These are phyloP conservation scores for Fagopyrum tataricum DNA, from an alignment of 148 eudicot species.

Conservation along the genomic window DNA sequence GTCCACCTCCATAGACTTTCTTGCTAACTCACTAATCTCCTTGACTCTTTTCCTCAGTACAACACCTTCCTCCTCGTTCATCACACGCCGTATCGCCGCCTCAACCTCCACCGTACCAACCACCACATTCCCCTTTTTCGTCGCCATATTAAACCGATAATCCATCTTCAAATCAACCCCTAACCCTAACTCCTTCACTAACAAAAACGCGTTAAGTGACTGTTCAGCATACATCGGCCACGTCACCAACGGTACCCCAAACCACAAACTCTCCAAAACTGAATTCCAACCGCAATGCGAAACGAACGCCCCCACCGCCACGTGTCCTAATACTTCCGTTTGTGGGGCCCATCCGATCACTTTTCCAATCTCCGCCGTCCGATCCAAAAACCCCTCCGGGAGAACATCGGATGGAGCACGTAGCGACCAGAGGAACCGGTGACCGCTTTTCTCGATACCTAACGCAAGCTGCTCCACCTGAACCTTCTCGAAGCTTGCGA, in stretches of 20 bases:
- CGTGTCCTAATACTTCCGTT: conserved; percentile 14
- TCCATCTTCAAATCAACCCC: conserved; percentile 10
- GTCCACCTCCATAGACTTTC: not conserved
- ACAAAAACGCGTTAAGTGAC: not conserved
- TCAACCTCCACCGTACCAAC: conserved; percentile 11
- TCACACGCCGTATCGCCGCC: not conserved
- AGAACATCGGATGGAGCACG: not conserved
- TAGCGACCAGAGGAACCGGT: conserved; percentile 34
- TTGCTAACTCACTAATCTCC: not conserved
- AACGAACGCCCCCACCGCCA: conserved; percentile 24
- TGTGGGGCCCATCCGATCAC: conserved; percentile 25
- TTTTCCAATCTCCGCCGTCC: conserved; percentile 20
- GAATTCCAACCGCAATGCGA: conserved; percentile 26
- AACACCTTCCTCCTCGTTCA: conserved; percentile 6
- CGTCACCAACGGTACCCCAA: conserved; percentile 22
- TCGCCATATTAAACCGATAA: not conserved
- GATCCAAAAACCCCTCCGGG: conserved; percentile 24
- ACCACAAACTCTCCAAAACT: conserved; percentile 23
- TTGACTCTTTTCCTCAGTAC: not conserved
- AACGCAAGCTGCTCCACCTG: conserved; percentile 35
- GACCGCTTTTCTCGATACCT: conserved; percentile 25
- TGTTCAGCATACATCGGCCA: conserved; percentile 16
- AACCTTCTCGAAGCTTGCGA: conserved; percentile 23
- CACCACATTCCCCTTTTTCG: not conserved
- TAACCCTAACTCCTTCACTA: conserved; percentile 1